phyloP scores from a whole-genome alignment of 805 yeast genomes.

The Candida parachauliodes region DNA sequence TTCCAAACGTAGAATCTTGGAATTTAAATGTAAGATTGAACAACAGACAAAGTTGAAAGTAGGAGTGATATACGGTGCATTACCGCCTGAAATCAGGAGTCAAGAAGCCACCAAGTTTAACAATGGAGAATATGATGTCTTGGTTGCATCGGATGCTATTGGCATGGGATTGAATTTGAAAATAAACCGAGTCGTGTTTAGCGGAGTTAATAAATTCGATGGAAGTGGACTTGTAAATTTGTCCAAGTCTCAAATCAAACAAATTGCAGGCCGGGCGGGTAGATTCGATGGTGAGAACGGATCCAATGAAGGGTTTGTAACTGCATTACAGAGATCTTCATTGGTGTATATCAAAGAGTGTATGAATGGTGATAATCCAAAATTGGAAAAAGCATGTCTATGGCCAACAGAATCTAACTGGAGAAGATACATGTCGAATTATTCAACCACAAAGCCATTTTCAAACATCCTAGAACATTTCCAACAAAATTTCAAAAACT shows the following conservation, averaged over 20 bases:
- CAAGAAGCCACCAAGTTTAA: conserved; percentile 81
- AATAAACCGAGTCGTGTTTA: conserved; percentile 76
- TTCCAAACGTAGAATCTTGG: conserved; percentile 68
- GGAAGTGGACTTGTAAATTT: conserved; percentile 51
- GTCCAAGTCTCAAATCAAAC: conserved; percentile 70
- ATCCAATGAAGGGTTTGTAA: conserved; percentile 46
- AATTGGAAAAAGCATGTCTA: conserved; percentile 58
- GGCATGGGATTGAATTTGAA: conserved; percentile 95
- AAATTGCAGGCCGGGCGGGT: conserved; percentile 97
- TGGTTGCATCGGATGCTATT: conserved; percentile 94
- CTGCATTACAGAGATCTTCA: conserved; percentile 47
- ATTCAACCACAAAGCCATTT: conserved; percentile 48
- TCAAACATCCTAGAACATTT: conserved; percentile 47
- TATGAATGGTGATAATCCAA: conserved; percentile 49
- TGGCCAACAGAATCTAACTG: conserved; percentile 81
- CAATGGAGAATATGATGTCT: conserved; percentile 69
- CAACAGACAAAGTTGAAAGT: conserved; percentile 58
- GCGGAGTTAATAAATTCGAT: conserved; percentile 63
- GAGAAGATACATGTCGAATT: conserved; percentile 59
- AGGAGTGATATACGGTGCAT: conserved; percentile 90
- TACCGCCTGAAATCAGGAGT: conserved; percentile 92
- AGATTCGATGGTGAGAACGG: conserved; percentile 47
- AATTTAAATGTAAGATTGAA: conserved; percentile 68
- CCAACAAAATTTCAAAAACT: conserved; percentile 31
- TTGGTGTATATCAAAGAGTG: conserved; percentile 43